Conservation (phyloP, 768 basidiomycete genomes). For the Hericium erinaceus region DNA sequence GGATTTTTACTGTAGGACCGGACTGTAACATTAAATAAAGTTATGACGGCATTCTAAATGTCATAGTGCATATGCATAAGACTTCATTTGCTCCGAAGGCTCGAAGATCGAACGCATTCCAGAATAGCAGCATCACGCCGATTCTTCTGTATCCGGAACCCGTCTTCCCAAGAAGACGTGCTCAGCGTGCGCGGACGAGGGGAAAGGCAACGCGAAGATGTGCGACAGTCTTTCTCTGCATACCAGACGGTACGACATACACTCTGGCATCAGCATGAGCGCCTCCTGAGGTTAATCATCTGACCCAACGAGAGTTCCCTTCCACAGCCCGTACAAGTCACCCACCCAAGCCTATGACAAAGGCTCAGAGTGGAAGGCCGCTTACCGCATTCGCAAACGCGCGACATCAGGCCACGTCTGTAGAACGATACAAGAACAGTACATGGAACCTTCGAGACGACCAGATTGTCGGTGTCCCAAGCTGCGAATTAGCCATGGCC, state of each 20-base stretch:
- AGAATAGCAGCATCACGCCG: constrained; percentile 84
- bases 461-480: constrained; percentile 23
- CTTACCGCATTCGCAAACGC: too few relatives aligned
- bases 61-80: constrained; percentile 84
- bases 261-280: constrained; percentile 49
- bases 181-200: constrained; percentile 54
- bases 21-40: constrained; percentile 61
- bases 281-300: constrained; percentile 13
- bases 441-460: constrained; percentile 50
- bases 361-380: constrained; percentile 56
- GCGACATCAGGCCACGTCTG: neutral
- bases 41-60: constrained; percentile 77
- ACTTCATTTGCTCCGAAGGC: constrained; percentile 48
- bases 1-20: constrained; percentile 64
- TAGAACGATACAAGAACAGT: constrained; percentile 32
- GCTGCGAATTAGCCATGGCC: too few relatives aligned
- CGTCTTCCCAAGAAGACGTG: constrained; percentile 76
- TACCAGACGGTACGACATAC: constrained; percentile 82
- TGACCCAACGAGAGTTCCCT: constrained; percentile 64
- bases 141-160: constrained; percentile 63
- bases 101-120: constrained; percentile 80
- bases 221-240: constrained; percentile 84
- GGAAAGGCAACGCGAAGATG: constrained; percentile 82
- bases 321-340: constrained; percentile 82
- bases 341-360: constrained; percentile 78